A percentile compares a stretch with the other conserved stretches of the same genome.
Evolutionary conservation across 2,329 filamentous ascomycete genomes (phyloP).

Genomic region (Shiraia sp.): DNA sequence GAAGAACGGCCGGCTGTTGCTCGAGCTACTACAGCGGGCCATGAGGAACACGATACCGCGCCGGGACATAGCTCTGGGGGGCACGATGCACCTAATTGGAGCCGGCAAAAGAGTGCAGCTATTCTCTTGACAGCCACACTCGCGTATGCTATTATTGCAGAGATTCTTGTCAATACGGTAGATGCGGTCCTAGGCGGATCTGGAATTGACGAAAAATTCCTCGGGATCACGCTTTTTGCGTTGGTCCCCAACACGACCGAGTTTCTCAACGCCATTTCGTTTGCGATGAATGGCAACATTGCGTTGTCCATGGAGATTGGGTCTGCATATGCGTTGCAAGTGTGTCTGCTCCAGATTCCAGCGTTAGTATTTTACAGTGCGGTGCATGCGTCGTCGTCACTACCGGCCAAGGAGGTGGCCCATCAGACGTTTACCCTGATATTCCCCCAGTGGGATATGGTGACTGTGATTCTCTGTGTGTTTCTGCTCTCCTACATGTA

Average conservation of each 20-base stretch:
- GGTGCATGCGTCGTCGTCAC: slow-evolving; percentile 63
- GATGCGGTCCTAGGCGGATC: slow-evolving; percentile 92
- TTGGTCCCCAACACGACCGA: slow-evolving; percentile 98
- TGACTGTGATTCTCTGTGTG: slow-evolving; percentile 92
- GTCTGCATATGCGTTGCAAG: slow-evolving; percentile 93
- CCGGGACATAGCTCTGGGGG: slow-evolving; percentile 58
- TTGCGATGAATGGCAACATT: slow-evolving; percentile 99
- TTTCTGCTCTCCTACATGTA: slow-evolving; percentile 98
- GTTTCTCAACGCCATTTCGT: slow-evolving; percentile 98
- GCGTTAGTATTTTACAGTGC: slow-evolving; percentile 91
- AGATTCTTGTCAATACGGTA: slow-evolving; percentile 95
- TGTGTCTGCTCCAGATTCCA: slow-evolving; percentile 92
- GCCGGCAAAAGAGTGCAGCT: slow-evolving; percentile 83
- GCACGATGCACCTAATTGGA: slow-evolving; percentile 99
- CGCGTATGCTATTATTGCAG: slow-evolving; percentile 94
- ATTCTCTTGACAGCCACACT: slow-evolving; percentile 88
- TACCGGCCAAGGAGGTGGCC: slow-evolving; percentile 58
- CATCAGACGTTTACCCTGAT: slow-evolving; percentile 79
- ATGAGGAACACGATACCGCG: slow-evolving; percentile 48
- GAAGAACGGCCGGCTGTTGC: slow-evolving; percentile 45
- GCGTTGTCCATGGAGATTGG: slow-evolving; percentile 99
- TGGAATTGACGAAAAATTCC: slow-evolving; percentile 93
- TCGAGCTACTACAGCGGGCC: slow-evolving; percentile 50
- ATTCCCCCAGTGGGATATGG: slow-evolving; percentile 99
- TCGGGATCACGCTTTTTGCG: slow-evolving; percentile 95